These are phyloP conservation scores for Nicotiana otophora DNA, from an alignment of 257 asterid genomes.

Conservation along the genomic window DNA sequence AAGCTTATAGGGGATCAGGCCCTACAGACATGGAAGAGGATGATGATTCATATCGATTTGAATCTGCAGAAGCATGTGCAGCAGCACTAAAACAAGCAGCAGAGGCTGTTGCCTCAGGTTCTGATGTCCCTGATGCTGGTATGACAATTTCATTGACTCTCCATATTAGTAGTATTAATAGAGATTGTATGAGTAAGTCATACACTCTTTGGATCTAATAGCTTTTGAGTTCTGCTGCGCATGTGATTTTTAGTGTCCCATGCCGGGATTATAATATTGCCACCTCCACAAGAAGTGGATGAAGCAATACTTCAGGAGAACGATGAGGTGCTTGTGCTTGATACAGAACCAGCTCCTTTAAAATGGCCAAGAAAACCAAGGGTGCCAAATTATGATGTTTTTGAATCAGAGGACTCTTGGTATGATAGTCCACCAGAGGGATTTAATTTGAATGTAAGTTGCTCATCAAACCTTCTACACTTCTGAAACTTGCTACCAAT, in stretches of 20 bases:
- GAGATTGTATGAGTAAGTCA: not conserved
- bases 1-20: constrained; percentile 19
- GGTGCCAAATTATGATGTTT: constrained; percentile 43
- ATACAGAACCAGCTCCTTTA: constrained; percentile 35
- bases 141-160: constrained; percentile 8
- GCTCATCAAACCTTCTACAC: not conserved
- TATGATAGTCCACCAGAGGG: constrained; percentile 76
- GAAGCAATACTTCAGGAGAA: constrained; percentile 32
- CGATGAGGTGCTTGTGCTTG: constrained; percentile 33
- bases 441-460: constrained; percentile 63
- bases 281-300: constrained; percentile 40
- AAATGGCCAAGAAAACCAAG: constrained; percentile 80
- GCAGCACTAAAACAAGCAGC: constrained; percentile 71
- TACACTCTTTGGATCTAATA: constrained; percentile 7
- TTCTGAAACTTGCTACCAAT: not conserved
- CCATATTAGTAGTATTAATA: not conserved
- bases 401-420: constrained; percentile 76
- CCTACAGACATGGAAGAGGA: constrained; percentile 27
- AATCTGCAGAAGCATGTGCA: constrained; percentile 92
- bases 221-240: constrained; percentile 23
- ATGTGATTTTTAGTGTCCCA: constrained; percentile 48
- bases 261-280: constrained; percentile 66
- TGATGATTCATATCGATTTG: constrained; percentile 44
- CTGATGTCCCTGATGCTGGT: constrained; percentile 73
- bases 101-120: constrained; percentile 74